A percentile compares a stretch with the other conserved stretches of the same genome.
Evolutionary conservation across 352 stramenopile species (phyloP).

Genomic region (Pythium volutum): DNA sequence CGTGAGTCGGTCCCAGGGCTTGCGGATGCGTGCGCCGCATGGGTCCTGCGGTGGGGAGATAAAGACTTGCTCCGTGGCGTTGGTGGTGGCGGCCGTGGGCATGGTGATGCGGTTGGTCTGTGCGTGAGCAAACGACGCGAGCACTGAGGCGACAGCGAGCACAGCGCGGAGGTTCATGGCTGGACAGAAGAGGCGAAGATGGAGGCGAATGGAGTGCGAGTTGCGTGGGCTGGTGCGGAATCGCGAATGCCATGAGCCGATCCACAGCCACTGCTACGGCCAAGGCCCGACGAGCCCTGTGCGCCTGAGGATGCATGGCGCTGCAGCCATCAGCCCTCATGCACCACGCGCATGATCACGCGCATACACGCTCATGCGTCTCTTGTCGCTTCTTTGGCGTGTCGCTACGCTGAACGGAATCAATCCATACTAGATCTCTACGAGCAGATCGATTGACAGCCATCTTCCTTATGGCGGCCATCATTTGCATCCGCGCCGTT

Average conservation of each 20-base stretch:
- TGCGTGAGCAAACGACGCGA: not conserved
- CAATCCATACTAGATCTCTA: not conserved
- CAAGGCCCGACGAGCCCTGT: not conserved
- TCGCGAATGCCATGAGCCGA: slow-evolving; percentile 20
- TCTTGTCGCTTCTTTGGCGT: not conserved
- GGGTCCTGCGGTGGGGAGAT: not conserved
- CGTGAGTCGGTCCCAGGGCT: slow-evolving; percentile 66
- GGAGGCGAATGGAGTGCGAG: not conserved
- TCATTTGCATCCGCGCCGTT: not conserved
- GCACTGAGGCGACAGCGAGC: not conserved
- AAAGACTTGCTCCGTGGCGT: slow-evolving; percentile 4
- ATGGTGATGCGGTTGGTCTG: not conserved
- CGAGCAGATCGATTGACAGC: slow-evolving; percentile 7
- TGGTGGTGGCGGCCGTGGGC: not conserved
- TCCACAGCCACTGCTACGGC: not conserved
- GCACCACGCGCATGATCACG: not conserved
- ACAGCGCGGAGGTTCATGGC: slow-evolving; percentile 14
- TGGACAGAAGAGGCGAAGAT: not conserved
- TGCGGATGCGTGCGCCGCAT: slow-evolving; percentile 73
- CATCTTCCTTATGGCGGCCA: not conserved
- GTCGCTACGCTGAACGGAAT: not conserved
- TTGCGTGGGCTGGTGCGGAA: not conserved
- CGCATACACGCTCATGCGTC: not conserved
- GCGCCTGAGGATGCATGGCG: slow-evolving; percentile 3
- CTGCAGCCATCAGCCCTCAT: slow-evolving; percentile 21